Base-by-base conservation (phyloP, 352 stramenopile species). In the Pythium myriotylum region DNA sequence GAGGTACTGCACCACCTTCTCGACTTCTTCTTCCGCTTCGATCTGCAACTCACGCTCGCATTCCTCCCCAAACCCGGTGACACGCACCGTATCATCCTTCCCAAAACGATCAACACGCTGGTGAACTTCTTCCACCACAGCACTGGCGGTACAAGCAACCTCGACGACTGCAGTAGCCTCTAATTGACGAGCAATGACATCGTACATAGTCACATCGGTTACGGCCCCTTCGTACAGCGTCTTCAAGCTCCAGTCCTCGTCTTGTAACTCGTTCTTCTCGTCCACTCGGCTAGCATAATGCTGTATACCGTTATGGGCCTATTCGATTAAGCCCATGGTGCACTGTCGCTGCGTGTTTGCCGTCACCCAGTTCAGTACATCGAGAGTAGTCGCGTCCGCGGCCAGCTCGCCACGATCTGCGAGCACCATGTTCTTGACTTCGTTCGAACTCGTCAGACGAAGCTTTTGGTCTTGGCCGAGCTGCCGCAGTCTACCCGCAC, bases 341-440 rank as follows among this genome's bases (percentile, higher is more conserved):
- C 75, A 83, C 40, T 88, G 74, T 1, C 65, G 46, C 43, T 81
- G 75, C 0, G 91, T 95, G 66, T 96, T 97, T n/a, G 79, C 65
- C 76, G 97, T 84, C 23, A 92, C 73, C 88, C 91, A 97, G 33
- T 87, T 76, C 26, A 97, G 47, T 12, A 96, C 1, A 13, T 14
- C 20, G 58, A 40, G 2, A 12, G 39, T 19, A 23, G 52, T 4
- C 12, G 32, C 10, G 29, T 35, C 10, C 29, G n/a, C n/a, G n/a
- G n/a, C n/a, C n/a, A n/a, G 19, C 14, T 10, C 74, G 13, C 13
- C 17, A 49, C 42, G 9, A 9, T 4, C 1, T 22, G 16, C 2
- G 14, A 45, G 37, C 10, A 86, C 74, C 61, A 65, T 76, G 43
- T 81, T 70, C 37, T 71, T 73, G 4, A 97, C 76, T 29, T 97